Conservation (phyloP, 495 filamentous ascomycete genomes). For the Staphylotrichum longicolle region DNA sequence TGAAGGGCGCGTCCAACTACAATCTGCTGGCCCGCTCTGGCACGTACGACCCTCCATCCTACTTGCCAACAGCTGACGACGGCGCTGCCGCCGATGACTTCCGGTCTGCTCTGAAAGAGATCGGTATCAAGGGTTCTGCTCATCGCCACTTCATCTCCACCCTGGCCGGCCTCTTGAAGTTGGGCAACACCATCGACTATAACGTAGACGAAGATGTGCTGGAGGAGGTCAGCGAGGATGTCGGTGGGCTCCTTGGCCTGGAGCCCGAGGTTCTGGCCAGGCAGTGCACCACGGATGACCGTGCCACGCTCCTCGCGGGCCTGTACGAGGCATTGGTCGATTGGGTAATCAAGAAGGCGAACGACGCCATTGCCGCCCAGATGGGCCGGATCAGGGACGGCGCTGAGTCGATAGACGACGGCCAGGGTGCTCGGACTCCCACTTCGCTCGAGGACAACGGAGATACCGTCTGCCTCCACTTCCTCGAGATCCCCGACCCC, state of each 20-base stretch:
- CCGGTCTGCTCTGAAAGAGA: conserved; percentile 72
- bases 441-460: conserved; percentile 62
- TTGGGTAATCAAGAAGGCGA: conserved; percentile 86
- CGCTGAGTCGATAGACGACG: conserved; percentile 62
- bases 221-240: conserved; percentile 86
- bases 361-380: conserved; percentile 79
- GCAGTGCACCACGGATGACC: conserved; percentile 78
- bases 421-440: conserved; percentile 55
- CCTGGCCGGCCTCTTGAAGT: conserved; percentile 82
- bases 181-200: conserved; percentile 85
- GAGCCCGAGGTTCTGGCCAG: conserved; percentile 79
- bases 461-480: conserved; percentile 84
- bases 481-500: conserved; percentile 81
- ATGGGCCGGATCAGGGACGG: conserved; percentile 58
- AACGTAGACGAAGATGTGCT: conserved; percentile 81
- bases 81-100: conserved; percentile 91
- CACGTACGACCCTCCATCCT: conserved; percentile 84
- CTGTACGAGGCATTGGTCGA: conserved; percentile 95
- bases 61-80: conserved; percentile 92
- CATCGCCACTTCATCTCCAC: conserved; percentile 78
- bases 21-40: conserved; percentile 73
- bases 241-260: conserved; percentile 77
- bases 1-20: conserved; percentile 78
- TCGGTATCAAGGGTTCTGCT: conserved; percentile 85
- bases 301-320: conserved; percentile 75